Evolutionary conservation across 2,329 filamentous ascomycete genomes (phyloP), one percentile per base, ranked within the genome.

Genomic region (Sporothrix curviconia): DNA sequence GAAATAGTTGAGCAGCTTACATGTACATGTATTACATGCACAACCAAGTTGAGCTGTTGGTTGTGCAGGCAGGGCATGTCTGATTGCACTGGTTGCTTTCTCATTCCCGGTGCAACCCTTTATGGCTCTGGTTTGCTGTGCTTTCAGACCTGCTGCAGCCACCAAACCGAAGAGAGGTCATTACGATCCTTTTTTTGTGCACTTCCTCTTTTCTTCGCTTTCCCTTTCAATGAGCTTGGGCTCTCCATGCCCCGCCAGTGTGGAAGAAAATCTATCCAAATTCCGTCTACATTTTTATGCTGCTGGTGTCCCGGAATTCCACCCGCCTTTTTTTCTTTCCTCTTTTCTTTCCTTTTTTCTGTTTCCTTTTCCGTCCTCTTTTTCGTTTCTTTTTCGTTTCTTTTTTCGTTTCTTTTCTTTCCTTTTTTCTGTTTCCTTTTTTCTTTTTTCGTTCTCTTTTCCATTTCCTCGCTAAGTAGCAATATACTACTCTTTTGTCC

Each of bases 101-200:
- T n/a, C n/a, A n/a, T n/a, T n/a, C n/a, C n/a, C n/a, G n/a, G n/a
- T n/a, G n/a, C n/a, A n/a, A n/a, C n/a, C n/a, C n/a, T n/a, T n/a
- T n/a, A n/a, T n/a, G n/a, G n/a, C n/a, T n/a, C n/a, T n/a, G n/a
- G n/a, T n/a, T n/a, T n/a, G n/a, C n/a, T n/a, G n/a, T n/a, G n/a
- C n/a, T n/a, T n/a, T n/a, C n/a, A n/a, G n/a, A n/a, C n/a, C n/a
- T n/a, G n/a, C n/a, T n/a, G n/a, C n/a, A n/a, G n/a, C n/a, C n/a
- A n/a, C n/a, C n/a, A n/a, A 50, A 50, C 36, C 32, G 47, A 37
- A 37, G 25, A 50, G 32, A 17, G 46, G 47, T 50, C 47, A 50
- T n/a, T n/a, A n/a, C n/a, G n/a, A n/a, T n/a, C 17, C 1, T 42
- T 42, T 24, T 42, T 42, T 37, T 12, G 4, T 5, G 7, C 9